Evolutionary conservation across 2,329 filamentous ascomycete genomes (phyloP).

Genomic region (Dactylonectria estremocensis): DNA sequence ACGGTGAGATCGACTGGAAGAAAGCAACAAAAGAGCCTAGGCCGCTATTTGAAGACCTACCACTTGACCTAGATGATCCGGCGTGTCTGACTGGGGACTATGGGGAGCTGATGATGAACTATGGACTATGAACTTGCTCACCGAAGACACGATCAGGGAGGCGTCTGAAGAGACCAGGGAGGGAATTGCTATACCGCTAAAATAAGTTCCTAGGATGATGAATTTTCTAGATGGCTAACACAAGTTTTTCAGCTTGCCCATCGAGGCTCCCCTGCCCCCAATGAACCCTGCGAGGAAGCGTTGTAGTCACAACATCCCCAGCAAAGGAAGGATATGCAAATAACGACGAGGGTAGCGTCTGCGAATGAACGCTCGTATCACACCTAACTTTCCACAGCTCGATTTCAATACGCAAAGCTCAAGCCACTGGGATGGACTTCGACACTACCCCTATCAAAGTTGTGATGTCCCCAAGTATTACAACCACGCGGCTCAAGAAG

Average conservation of each 20-base stretch:
- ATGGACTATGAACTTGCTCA: slow-evolving; percentile 66
- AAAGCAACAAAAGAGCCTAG: background rate
- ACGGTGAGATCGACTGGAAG: background rate
- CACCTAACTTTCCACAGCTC: slow-evolving; percentile 20
- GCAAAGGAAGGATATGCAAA: slow-evolving; percentile 49
- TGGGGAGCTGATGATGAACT: slow-evolving; percentile 63
- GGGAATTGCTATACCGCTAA: slow-evolving; percentile 30
- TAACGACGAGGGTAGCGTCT: slow-evolving; percentile 41
- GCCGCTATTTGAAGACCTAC: slow-evolving; percentile 56
- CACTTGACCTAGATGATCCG: slow-evolving; percentile 60
- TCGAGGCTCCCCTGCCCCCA: slow-evolving; percentile 10
- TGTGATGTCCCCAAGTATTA: slow-evolving; percentile 26
- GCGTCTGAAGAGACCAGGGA: slow-evolving; percentile 19
- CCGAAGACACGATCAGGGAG: slow-evolving; percentile 35
- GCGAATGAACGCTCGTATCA: background rate
- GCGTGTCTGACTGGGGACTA: slow-evolving; percentile 66
- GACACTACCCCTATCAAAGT: slow-evolving; percentile 46
- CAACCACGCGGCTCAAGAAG: background rate
- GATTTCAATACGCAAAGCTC: slow-evolving; percentile 41
- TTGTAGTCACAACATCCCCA: slow-evolving; percentile 37
- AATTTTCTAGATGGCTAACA: background rate
- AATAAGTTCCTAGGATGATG: slow-evolving; percentile 11
- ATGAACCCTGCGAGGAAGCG: slow-evolving; percentile 27
- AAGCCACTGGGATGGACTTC: slow-evolving; percentile 44
- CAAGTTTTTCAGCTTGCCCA: slow-evolving; percentile 25